Conservation (phyloP, 1,284 basidiomycete genomes). For the Phellopilus nigrolimitatus region DNA sequence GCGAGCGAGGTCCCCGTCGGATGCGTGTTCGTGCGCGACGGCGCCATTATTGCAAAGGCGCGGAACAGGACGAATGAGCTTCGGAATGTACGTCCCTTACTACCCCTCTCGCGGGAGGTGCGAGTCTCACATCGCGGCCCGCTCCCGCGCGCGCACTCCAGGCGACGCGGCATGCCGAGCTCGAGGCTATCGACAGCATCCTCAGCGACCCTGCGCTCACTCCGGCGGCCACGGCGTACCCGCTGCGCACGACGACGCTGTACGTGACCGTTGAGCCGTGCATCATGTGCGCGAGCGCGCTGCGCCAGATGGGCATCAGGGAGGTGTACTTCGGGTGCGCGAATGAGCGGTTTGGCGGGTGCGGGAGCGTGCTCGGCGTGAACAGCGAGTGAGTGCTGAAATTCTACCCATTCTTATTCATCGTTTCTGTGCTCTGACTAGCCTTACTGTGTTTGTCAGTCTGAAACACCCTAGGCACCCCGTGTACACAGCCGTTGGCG, state of each 20-base stretch:
- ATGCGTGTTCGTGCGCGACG: conserved; percentile 88
- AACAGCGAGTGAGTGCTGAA: conserved; percentile 65
- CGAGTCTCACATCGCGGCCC: no score
- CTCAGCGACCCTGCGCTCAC: conserved; percentile 60
- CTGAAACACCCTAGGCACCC: conserved; percentile 67
- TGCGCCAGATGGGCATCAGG: conserved; percentile 90
- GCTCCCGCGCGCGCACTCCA: no score
- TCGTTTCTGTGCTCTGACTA: conserved; percentile 10
- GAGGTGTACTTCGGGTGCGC: conserved; percentile 92
- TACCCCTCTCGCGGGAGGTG: conserved; percentile 2
- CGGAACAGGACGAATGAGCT: conserved; percentile 95
- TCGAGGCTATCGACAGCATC: conserved; percentile 94
- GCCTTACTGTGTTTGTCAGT: conserved; percentile 31
- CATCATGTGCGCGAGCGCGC: conserved; percentile 97
- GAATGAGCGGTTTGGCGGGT: conserved; percentile 97
- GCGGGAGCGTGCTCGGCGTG: conserved; percentile 90
- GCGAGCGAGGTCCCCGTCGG: conserved; percentile 94
- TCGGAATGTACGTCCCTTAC: conserved; percentile 57
- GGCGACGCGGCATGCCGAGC: conserved; percentile 97
- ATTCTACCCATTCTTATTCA: no score
- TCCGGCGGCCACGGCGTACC: conserved; percentile 44
- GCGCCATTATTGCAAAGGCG: conserved; percentile 74
- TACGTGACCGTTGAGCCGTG: conserved; percentile 99
- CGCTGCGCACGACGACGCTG: conserved; percentile 77
- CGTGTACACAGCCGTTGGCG: conserved; percentile 74